Evolutionary conservation across 2,329 filamentous ascomycete species (phyloP).

Genomic region (Alternaria sp.): DNA sequence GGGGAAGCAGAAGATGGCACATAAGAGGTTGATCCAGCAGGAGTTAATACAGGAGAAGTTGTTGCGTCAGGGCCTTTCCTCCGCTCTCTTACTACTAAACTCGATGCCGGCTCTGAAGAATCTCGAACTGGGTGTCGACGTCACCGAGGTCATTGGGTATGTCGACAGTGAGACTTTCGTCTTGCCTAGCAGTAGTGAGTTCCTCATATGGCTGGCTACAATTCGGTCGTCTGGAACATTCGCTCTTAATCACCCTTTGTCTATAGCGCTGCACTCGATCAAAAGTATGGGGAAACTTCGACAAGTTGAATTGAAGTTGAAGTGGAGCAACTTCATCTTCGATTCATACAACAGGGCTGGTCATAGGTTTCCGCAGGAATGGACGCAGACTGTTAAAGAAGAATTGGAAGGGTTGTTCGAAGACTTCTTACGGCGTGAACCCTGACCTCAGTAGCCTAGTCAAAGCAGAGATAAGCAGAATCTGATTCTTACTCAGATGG

Average conservation of each 20-base stretch:
- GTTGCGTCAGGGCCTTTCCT: not conserved
- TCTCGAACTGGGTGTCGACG: not conserved
- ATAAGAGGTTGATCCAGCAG: too few relatives aligned
- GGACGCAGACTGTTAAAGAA: not conserved
- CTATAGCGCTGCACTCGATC: not conserved
- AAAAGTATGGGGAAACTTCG: not conserved
- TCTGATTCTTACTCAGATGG: not conserved
- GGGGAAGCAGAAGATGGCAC: not conserved
- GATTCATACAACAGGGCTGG: not conserved
- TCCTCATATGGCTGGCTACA: not conserved
- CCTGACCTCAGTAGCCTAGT: not conserved
- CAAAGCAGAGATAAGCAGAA: accelerated
- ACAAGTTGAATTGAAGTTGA: not conserved
- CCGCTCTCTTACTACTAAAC: not conserved
- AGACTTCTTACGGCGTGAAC: not conserved
- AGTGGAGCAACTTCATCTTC: not conserved
- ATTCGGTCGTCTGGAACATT: not conserved
- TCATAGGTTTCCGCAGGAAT: not conserved
- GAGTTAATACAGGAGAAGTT: not conserved
- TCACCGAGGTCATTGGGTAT: not conserved
- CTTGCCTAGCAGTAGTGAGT: accelerated
- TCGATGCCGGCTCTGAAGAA: not conserved
- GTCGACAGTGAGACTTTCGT: not conserved
- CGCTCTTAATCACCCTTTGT: not conserved
- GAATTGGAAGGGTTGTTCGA: not conserved